Evolutionary conservation across 2,329 filamentous ascomycete genomes (phyloP).

Genomic region (Ophiostoma populinum): DNA sequence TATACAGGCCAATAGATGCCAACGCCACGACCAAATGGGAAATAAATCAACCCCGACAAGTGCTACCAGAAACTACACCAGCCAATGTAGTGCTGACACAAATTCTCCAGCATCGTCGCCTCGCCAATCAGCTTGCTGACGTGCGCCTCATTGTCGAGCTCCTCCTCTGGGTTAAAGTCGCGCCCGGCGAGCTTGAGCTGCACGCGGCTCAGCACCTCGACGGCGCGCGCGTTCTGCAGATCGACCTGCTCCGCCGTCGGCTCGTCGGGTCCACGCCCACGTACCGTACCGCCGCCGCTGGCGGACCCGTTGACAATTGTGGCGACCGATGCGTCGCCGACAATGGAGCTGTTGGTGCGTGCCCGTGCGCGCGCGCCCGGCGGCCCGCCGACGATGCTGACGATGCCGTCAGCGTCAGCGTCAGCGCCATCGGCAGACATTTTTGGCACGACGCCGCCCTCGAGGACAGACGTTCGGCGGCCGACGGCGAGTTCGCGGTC

Average conservation of each 20-base stretch:
- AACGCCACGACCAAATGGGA: too few relatives aligned
- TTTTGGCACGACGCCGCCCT: slow-evolving; percentile 29
- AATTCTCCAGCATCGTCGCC: slow-evolving; percentile 89
- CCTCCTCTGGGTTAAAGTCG: slow-evolving; percentile 76
- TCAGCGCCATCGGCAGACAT: background rate
- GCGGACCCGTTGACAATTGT: slow-evolving; percentile 8
- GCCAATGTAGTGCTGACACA: slow-evolving; percentile 97
- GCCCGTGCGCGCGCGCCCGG: slow-evolving; percentile 31
- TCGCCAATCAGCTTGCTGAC: slow-evolving; percentile 91
- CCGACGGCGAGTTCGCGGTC: slow-evolving; percentile 38
- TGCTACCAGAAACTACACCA: slow-evolving; percentile 94
- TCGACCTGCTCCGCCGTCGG: slow-evolving; percentile 36
- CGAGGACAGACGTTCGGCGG: slow-evolving; percentile 21
- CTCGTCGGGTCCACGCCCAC: slow-evolving; percentile 6
- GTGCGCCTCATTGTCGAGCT: slow-evolving; percentile 71
- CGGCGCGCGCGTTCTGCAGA: slow-evolving; percentile 78
- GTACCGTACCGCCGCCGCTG: slow-evolving; percentile 4
- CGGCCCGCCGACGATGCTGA: slow-evolving; percentile 25
- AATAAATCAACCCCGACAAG: too few relatives aligned
- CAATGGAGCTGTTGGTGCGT: slow-evolving; percentile 40
- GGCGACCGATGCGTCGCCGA: slow-evolving; percentile 15
- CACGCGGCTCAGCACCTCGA: slow-evolving; percentile 82
- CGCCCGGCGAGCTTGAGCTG: slow-evolving; percentile 89
- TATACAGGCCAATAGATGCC: too few relatives aligned
- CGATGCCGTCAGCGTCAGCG: slow-evolving; percentile 8